Percentiles rank a stretch among this genome's conserved stretches.
Conservation (phyloP, 2,329 filamentous ascomycete genomes). For the Neophaeococcomyces mojaviensis region DNA sequence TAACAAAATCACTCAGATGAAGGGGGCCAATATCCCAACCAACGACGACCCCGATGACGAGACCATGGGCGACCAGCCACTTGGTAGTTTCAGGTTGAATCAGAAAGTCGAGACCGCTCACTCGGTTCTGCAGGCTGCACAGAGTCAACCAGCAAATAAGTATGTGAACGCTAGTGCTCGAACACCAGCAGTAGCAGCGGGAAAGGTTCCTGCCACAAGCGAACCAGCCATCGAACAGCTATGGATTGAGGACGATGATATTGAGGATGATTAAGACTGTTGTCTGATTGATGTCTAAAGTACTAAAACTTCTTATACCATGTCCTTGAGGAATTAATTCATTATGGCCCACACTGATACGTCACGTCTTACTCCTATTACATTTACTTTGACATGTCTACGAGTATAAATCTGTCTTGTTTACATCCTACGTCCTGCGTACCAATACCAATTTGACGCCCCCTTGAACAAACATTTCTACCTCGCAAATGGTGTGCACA, state of each 20-base stretch:
- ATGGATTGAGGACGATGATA: slow-evolving; percentile 75
- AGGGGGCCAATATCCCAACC: slow-evolving; percentile 45
- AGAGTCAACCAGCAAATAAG: slow-evolving; percentile 8
- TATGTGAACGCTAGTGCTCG: slow-evolving; percentile 34
- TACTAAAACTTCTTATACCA: too few relatives aligned
- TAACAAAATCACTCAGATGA: slow-evolving; percentile 61
- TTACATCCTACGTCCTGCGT: too few relatives aligned
- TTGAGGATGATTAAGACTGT: slow-evolving; percentile 55
- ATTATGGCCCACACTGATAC: too few relatives aligned
- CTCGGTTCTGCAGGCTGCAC: not conserved
- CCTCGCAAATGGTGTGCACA: too few relatives aligned
- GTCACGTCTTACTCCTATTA: too few relatives aligned
- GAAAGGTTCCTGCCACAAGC: slow-evolving; percentile 23
- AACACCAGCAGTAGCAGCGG: slow-evolving; percentile 17
- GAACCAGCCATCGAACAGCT: slow-evolving; percentile 55
- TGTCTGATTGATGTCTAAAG: too few relatives aligned
- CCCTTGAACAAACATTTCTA: too few relatives aligned
- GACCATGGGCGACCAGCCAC: slow-evolving; percentile 11
- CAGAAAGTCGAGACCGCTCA: slow-evolving; percentile 5
- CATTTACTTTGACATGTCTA: too few relatives aligned
- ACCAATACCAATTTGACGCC: too few relatives aligned
- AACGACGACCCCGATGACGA: slow-evolving; percentile 39
- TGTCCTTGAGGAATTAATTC: too few relatives aligned
- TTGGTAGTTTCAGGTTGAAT: slow-evolving; percentile 9
- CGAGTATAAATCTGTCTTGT: too few relatives aligned